These are phyloP conservation scores for Thozetella sp. DNA, from an alignment of 495 filamentous ascomycete genomes.

Conservation along the genomic window DNA sequence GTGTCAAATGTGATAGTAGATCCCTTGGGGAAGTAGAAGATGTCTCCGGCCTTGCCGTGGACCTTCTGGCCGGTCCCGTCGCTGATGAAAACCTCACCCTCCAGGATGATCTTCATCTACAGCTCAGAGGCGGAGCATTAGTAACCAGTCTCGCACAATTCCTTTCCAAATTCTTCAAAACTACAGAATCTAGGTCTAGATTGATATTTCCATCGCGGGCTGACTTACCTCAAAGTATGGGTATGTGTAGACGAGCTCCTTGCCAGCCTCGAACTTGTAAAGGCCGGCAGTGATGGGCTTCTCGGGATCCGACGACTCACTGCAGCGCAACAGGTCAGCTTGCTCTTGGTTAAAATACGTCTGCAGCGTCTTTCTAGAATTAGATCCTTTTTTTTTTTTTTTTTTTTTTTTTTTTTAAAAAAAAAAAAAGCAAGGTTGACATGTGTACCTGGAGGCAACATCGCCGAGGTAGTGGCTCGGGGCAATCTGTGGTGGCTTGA, in stretches of 20 bases:
- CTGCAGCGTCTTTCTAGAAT: too few species aligned
- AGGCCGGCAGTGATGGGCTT: neutral
- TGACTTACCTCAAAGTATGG: neutral
- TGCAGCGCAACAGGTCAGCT: neutral
- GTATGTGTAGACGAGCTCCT: neutral
- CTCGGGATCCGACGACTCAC: neutral
- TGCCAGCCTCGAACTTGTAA: neutral
- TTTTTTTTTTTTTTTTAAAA: too few species aligned
- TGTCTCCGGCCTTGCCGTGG: conserved; percentile 68
- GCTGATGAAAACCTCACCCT: conserved; percentile 73
- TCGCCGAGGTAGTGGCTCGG: neutral
- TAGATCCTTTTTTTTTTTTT: too few species aligned
- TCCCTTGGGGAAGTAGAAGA: conserved; percentile 80
- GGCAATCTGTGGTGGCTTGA: neutral
- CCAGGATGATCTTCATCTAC: conserved; percentile 67
- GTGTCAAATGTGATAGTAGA: conserved; percentile 76
- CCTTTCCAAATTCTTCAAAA: too few species aligned
- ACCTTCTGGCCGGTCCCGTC: conserved; percentile 71
- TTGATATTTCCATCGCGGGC: neutral
- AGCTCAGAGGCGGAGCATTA: neutral
- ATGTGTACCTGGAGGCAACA: neutral
- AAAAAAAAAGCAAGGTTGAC: too few species aligned
- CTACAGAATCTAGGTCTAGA: too few species aligned
- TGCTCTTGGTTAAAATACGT: too few species aligned
- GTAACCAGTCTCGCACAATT: too few species aligned